Conservation (phyloP, 805 yeast genomes). For the Candida insectorum region DNA sequence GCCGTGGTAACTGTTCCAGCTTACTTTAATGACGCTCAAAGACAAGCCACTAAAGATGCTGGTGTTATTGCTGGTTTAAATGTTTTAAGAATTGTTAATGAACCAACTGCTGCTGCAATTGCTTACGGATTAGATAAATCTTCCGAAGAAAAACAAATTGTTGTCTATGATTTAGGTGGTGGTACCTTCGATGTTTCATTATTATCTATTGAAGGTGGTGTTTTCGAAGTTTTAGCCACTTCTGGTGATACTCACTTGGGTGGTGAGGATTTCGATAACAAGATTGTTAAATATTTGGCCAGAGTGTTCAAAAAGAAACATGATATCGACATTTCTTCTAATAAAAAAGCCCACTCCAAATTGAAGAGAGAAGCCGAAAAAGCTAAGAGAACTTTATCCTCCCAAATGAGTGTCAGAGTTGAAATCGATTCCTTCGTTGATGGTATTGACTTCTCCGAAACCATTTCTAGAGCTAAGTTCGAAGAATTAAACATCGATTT, state of each 20-base stretch:
- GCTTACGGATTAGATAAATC: constrained; percentile 53
- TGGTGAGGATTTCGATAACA: constrained; percentile 49
- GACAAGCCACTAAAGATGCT: constrained; percentile 98
- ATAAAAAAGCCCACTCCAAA: constrained; percentile 42
- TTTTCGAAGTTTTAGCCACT: constrained; percentile 46
- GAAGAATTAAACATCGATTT: constrained; percentile 46
- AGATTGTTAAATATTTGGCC: constrained; percentile 40
- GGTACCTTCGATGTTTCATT: constrained; percentile 78
- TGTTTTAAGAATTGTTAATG: constrained; percentile 92
- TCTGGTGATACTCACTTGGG: constrained; percentile 52
- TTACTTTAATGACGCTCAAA: constrained; percentile 94
- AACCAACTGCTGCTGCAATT: constrained; percentile 88
- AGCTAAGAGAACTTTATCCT: constrained; percentile 47
- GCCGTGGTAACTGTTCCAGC: constrained; percentile 98
- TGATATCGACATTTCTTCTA: constrained; percentile 37
- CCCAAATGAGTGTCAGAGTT: constrained; percentile 50
- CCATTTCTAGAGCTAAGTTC: constrained; percentile 45
- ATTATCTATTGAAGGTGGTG: constrained; percentile 50
- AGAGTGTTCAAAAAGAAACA: constrained; percentile 45
- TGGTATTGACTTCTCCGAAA: constrained; percentile 47
- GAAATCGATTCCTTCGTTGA: constrained; percentile 48
- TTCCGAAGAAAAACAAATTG: constrained; percentile 50
- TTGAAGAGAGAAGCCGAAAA: constrained; percentile 49
- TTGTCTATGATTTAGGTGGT: constrained; percentile 50
- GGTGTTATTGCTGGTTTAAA: constrained; percentile 95